Evolutionary conservation across 1,139 yeast species (phyloP).

Genomic region (Diutina ranongensis): DNA sequence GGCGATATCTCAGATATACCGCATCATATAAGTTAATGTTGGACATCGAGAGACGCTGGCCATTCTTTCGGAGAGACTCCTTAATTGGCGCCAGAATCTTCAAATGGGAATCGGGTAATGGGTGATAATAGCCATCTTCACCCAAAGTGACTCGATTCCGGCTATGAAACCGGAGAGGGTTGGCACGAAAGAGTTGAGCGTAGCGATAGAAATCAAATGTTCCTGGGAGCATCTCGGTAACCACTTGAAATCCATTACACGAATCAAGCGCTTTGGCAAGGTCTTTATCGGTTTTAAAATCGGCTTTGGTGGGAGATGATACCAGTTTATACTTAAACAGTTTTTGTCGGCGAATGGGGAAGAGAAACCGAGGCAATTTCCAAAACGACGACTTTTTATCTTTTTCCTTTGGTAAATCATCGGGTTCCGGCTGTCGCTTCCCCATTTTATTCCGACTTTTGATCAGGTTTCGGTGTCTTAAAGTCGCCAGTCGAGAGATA

Average conservation of each 20-base stretch:
- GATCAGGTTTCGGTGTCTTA: not conserved
- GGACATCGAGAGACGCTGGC: constrained; percentile 5
- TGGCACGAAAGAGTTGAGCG: not conserved
- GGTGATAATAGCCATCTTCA: not conserved
- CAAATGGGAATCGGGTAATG: not conserved
- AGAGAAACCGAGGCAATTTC: not conserved
- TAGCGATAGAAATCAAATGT: constrained; percentile 1
- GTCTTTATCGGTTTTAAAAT: not conserved
- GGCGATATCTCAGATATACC: constrained; percentile 18
- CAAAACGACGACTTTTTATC: not conserved
- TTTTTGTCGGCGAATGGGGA: constrained; percentile 1
- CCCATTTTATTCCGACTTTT: constrained; percentile 1
- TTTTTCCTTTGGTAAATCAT: not conserved
- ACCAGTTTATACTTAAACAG: not conserved
- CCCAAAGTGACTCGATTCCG: not conserved
- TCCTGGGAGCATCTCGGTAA: not conserved
- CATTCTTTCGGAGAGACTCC: not conserved
- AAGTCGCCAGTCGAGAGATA: not conserved
- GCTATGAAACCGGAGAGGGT: not conserved
- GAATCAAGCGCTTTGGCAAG: not conserved
- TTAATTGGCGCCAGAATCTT: not conserved
- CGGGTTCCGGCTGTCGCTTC: not conserved
- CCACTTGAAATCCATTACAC: not conserved
- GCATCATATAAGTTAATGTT: constrained; percentile 7
- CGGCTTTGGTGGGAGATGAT: not conserved